These are phyloP conservation scores for Ophiostoma quercus DNA, from an alignment of 2,329 filamentous ascomycete genomes.

Conservation along the genomic window DNA sequence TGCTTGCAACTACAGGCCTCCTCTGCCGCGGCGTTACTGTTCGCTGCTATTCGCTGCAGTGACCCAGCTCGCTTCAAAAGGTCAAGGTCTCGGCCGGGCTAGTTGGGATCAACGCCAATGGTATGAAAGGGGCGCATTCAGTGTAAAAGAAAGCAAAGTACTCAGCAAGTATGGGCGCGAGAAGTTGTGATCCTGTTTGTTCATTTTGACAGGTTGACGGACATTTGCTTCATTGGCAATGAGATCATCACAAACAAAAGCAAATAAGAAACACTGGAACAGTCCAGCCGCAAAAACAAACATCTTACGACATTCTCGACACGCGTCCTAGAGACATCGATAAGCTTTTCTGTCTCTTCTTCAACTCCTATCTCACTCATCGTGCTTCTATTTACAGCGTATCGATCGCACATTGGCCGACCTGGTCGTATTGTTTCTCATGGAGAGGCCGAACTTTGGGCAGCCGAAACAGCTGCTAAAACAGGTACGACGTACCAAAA, in stretches of 20 bases:
- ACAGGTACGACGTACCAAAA: not conserved
- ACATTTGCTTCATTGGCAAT: not conserved
- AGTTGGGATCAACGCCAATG: slow-evolving; percentile 8
- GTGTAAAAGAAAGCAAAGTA: not conserved
- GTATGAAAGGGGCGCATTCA: not conserved
- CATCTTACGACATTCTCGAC: not conserved
- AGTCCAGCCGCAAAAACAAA: not conserved
- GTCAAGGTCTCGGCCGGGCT: not conserved
- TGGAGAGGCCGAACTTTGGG: not conserved
- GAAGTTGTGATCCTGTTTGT: not conserved
- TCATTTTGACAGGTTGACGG: too few species aligned
- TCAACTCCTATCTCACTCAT: not conserved
- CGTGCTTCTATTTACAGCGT: not conserved
- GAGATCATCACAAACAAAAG: not conserved
- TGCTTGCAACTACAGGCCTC: not conserved
- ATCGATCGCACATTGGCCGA: not conserved
- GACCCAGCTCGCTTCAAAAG: not conserved
- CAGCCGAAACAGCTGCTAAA: not conserved
- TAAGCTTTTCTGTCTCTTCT: not conserved
- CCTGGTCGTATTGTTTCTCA: not conserved
- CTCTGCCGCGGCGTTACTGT: not conserved
- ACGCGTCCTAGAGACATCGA: not conserved
- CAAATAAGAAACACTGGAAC: not conserved
- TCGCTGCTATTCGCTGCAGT: not conserved
- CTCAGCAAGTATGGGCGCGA: not conserved